Conservation (phyloP, 2,329 filamentous ascomycete species). For the Periconia sp. region DNA sequence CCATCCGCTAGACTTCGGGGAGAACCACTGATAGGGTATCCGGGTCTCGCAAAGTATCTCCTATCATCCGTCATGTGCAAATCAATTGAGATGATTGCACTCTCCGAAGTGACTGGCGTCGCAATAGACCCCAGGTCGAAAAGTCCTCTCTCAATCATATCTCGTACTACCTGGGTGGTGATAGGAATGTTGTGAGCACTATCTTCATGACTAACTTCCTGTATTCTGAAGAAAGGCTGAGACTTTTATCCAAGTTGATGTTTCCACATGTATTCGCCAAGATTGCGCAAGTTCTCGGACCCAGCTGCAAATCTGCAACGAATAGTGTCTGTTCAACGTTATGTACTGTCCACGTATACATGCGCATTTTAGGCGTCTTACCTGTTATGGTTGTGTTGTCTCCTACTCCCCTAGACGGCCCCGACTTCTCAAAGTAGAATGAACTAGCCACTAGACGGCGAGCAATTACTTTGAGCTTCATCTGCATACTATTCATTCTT, state of each 20-base stretch:
- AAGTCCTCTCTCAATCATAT: conserved; percentile 6
- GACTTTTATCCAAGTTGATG: conserved; percentile 25
- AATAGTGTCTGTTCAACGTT: conserved; percentile 22
- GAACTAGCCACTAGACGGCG: too few relatives aligned
- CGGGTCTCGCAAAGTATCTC: conserved; percentile 35
- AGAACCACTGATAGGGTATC: conserved; percentile 42
- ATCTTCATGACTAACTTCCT: conserved; percentile 4
- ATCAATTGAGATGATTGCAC: conserved; percentile 18
- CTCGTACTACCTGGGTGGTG: conserved; percentile 1
- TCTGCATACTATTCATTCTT: too few relatives aligned
- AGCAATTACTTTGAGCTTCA: too few relatives aligned
- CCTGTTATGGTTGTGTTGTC: not conserved
- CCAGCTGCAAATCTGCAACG: conserved; percentile 38
- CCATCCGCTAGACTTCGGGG: conserved; percentile 21
- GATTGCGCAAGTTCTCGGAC: conserved; percentile 30
- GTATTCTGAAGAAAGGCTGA: conserved; percentile 35
- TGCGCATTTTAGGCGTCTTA: too few relatives aligned
- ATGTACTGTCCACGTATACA: too few relatives aligned
- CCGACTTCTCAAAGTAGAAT: too few relatives aligned
- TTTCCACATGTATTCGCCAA: conserved; percentile 33
- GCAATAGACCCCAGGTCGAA: conserved; percentile 9
- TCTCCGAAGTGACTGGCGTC: conserved; percentile 5
- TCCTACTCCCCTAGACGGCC: too few relatives aligned
- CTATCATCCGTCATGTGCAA: conserved; percentile 35
- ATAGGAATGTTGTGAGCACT: conserved; percentile 4